Evolutionary conservation across 257 asterid species (phyloP).

Genomic region (Cordia subcordata): DNA sequence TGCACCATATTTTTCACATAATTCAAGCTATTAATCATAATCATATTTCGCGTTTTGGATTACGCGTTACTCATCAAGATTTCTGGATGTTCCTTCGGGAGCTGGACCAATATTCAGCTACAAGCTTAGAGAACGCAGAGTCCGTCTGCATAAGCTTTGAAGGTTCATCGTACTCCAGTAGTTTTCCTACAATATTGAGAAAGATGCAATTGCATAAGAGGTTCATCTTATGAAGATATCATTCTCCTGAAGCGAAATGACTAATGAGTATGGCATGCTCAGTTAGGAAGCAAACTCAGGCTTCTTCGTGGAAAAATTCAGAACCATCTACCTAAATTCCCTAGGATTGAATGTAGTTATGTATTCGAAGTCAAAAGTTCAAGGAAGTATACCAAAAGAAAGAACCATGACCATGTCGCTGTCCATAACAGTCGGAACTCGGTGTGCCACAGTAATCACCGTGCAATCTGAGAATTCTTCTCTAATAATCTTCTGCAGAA

Average conservation of each 20-base stretch:
- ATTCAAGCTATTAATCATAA: not conserved
- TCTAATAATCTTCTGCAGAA: constrained; percentile 64
- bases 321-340: not conserved
- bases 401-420: constrained; percentile 79
- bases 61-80: too few relatives aligned
- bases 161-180: constrained; percentile 62
- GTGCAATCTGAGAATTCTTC: constrained; percentile 63
- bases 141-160: constrained; percentile 56
- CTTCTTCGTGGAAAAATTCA: not conserved
- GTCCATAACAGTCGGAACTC: constrained; percentile 86
- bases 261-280: not conserved
- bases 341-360: not conserved
- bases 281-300: too few relatives aligned
- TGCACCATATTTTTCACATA: not conserved
- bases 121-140: constrained; percentile 67
- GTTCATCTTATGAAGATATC: not conserved
- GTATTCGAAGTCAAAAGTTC: not conserved
- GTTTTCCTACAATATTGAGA: constrained; percentile 38
- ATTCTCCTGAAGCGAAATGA: not conserved
- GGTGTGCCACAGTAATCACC: constrained; percentile 71
- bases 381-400: constrained; percentile 46
- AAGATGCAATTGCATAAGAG: constrained; percentile 3
- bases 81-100: constrained; percentile 26
- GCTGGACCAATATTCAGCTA: constrained; percentile 77
- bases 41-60: not conserved